These are phyloP conservation scores for Phellopilus nigrolimitatus DNA, from an alignment of 1,284 basidiomycete species.

Conservation along the genomic window DNA sequence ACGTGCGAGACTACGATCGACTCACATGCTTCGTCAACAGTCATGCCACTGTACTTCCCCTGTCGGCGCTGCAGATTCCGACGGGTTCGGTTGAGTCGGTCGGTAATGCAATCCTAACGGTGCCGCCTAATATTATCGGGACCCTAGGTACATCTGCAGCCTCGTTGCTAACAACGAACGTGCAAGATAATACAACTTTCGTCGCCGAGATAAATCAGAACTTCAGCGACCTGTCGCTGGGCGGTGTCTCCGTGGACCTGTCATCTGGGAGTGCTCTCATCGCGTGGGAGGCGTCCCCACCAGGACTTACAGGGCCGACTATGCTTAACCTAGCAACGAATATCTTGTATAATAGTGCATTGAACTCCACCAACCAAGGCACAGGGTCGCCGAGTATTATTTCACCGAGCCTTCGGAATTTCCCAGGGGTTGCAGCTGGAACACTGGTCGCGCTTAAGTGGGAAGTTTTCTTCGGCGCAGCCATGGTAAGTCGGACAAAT, in stretches of 20 bases:
- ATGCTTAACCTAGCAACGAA: slow-evolving; percentile 68
- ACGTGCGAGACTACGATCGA: slow-evolving; percentile 43
- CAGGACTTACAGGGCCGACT: slow-evolving; percentile 48
- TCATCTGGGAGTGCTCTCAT: slow-evolving; percentile 43
- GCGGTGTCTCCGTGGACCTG: slow-evolving; percentile 57
- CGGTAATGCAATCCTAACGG: slow-evolving; percentile 33
- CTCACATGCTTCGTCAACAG: slow-evolving; percentile 27
- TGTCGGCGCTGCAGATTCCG: background rate
- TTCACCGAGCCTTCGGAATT: slow-evolving; percentile 46
- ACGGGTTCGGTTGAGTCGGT: slow-evolving; percentile 22
- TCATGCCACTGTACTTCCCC: slow-evolving; percentile 42
- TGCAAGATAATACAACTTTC: slow-evolving; percentile 52
- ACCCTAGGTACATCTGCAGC: slow-evolving; percentile 36
- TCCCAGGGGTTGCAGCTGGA: slow-evolving; percentile 48
- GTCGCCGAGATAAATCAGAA: slow-evolving; percentile 43
- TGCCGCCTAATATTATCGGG: slow-evolving; percentile 43
- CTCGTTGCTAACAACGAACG: slow-evolving; percentile 33
- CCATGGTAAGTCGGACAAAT: slow-evolving; percentile 56
- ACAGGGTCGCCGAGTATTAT: slow-evolving; percentile 43
- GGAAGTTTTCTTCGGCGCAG: slow-evolving; percentile 62
- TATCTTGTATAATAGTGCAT: slow-evolving; percentile 54
- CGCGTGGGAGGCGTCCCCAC: slow-evolving; percentile 59
- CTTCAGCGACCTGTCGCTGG: slow-evolving; percentile 47
- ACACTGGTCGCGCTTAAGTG: slow-evolving; percentile 62
- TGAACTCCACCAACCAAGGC: slow-evolving; percentile 42